phyloP scores from a whole-genome alignment of 176 grass and related monocot species.

The Aegilops umbellulata region DNA sequence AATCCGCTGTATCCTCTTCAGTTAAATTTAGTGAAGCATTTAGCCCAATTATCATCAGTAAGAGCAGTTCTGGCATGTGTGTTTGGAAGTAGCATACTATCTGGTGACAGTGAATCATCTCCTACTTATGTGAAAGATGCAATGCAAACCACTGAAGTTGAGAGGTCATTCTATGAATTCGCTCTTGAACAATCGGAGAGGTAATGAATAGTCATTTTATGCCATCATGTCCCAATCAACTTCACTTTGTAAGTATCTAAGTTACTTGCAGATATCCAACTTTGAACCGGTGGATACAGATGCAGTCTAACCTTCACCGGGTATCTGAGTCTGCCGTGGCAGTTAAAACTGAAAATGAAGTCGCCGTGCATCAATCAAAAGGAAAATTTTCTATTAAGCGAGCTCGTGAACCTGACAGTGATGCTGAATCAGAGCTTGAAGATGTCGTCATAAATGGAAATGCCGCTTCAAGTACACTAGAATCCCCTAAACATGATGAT shows the following conservation, averaged over 20 bases:
- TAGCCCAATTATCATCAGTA: slow-evolving; percentile 83
- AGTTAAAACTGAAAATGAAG: slow-evolving; percentile 48
- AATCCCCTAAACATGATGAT: slow-evolving; percentile 55
- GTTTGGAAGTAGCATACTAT: slow-evolving; percentile 90
- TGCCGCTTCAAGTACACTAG: slow-evolving; percentile 44
- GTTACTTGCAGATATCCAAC: slow-evolving; percentile 78
- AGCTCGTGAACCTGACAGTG: slow-evolving; percentile 68
- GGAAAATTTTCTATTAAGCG: slow-evolving; percentile 70
- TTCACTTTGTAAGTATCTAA: slow-evolving; percentile 28
- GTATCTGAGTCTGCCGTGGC: slow-evolving; percentile 72
- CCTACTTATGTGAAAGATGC: slow-evolving; percentile 43
- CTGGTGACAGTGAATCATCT: slow-evolving; percentile 64
- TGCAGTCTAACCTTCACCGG: slow-evolving; percentile 96
- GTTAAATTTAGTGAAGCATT: slow-evolving; percentile 79
- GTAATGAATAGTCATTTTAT: slow-evolving; percentile 41
- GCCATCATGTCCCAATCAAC: slow-evolving; percentile 6
- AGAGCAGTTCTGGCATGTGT: slow-evolving; percentile 93
- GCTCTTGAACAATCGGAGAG: slow-evolving; percentile 96
- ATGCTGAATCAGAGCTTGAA: slow-evolving; percentile 71
- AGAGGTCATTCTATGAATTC: slow-evolving; percentile 92
- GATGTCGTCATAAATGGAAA: slow-evolving; percentile 45
- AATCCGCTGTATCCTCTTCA: slow-evolving; percentile 85
- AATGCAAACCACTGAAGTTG: slow-evolving; percentile 58
- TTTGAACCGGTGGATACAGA: slow-evolving; percentile 97
- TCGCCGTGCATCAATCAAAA: slow-evolving; percentile 45